Conservation (phyloP, 2,329 filamentous ascomycete species). For the Apiospora kogelbergensis region DNA sequence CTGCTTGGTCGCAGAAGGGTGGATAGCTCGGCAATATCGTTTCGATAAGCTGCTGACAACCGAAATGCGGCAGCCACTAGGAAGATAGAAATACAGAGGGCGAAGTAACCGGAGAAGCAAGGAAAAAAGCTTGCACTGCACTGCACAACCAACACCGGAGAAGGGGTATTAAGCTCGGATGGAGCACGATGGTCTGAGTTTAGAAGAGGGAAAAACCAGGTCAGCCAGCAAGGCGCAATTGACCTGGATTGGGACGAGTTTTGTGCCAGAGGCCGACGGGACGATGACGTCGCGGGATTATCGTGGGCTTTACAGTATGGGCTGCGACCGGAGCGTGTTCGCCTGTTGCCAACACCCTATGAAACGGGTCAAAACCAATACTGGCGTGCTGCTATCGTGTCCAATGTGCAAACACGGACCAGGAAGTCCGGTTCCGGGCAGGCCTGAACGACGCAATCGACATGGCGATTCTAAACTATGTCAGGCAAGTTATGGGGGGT, state of each 20-base stretch:
- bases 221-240: not conserved
- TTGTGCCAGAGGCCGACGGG: not conserved
- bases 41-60: slow-evolving; percentile 1
- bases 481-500: slow-evolving; percentile 5
- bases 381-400: not conserved
- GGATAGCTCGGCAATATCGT: not conserved
- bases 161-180: not conserved
- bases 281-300: not conserved
- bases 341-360: not conserved
- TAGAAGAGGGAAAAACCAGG: not conserved
- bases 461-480: slow-evolving; percentile 6
- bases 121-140: slow-evolving; percentile 1
- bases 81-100: not conserved
- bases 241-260: not conserved
- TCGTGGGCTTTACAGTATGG: not conserved
- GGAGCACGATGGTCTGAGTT: not conserved
- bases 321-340: not conserved
- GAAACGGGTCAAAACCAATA: slow-evolving; percentile 4
- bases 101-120: not conserved
- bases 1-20: not conserved
- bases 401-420: not conserved
- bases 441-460: slow-evolving; percentile 9
- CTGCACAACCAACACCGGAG: not conserved
- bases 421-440: not conserved
- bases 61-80: not conserved